A percentile compares a stretch with the other conserved stretches of the same genome.
Conservation (phyloP, 495 filamentous ascomycete genomes). For the Hyaloscypha finlandica region DNA sequence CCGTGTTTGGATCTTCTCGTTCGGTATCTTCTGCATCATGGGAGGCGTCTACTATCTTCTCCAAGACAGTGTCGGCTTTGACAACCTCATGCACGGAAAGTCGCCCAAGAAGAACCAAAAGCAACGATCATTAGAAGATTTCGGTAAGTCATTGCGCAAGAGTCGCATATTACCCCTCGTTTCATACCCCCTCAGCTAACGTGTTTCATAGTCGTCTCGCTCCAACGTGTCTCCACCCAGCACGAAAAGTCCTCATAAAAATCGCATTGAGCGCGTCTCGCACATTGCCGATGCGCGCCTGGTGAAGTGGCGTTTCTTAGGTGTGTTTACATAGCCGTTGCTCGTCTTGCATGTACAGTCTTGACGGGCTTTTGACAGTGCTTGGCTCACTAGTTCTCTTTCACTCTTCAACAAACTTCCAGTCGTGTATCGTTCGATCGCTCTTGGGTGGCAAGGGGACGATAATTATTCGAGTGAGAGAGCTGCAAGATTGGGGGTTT, state of each 20-base stretch:
- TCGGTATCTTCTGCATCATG: constrained; percentile 78
- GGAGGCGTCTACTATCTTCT: constrained; percentile 71
- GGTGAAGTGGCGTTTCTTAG: not conserved
- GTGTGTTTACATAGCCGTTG: constrained; percentile 3
- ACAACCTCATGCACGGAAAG: constrained; percentile 92
- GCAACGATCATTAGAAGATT: constrained; percentile 81
- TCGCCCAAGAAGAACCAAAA: constrained; percentile 71
- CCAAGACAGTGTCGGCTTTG: constrained; percentile 73
- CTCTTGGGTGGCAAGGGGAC: not conserved
- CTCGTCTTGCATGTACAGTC: constrained; percentile 9
- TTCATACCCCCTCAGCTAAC: constrained; percentile 30
- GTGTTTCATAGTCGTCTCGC: constrained; percentile 63
- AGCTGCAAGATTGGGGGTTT: not conserved
- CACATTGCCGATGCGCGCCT: not conserved
- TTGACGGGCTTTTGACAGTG: not conserved
- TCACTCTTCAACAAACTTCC: not conserved
- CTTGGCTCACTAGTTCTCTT: not conserved
- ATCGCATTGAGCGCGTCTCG: not conserved
- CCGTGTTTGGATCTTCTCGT: constrained; percentile 87
- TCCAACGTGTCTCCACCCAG: constrained; percentile 82
- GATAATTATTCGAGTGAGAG: not conserved
- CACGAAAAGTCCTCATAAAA: constrained; percentile 73
- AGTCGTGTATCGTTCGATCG: not conserved
- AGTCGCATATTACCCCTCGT: constrained; percentile 6
- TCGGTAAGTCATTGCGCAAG: constrained; percentile 58